Evolutionary conservation across 371 early-diverging fungal genomes (phyloP).

Genomic region (Cokeromyces recurvatus): DNA sequence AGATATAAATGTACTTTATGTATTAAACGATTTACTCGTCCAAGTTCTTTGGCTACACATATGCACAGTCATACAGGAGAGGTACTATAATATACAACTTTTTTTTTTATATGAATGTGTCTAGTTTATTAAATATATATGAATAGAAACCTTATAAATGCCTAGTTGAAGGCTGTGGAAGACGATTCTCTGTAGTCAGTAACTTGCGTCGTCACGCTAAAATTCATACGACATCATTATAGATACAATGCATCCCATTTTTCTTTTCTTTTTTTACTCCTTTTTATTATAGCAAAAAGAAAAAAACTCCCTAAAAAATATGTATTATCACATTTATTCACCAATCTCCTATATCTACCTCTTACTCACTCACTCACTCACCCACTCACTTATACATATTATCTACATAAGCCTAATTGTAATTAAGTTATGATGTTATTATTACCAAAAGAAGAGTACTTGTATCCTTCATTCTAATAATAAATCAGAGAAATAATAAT

Average conservation of each 20-base stretch:
- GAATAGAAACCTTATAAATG: slow-evolving; percentile 31
- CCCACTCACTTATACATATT: neutral
- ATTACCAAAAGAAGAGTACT: neutral
- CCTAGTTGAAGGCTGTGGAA: slow-evolving; percentile 22
- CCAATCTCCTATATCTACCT: too few species aligned
- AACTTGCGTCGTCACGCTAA: slow-evolving; percentile 31
- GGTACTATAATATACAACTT: slow-evolving; percentile 5
- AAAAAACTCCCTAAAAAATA: neutral
- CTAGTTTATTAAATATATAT: neutral
- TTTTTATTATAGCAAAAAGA: neutral
- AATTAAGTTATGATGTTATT: slow-evolving; percentile 3
- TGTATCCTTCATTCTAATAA: slow-evolving; percentile 3
- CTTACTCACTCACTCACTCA: too few species aligned
- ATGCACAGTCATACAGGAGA: slow-evolving; percentile 32
- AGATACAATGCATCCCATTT: slow-evolving; percentile 1
- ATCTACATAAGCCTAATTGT: slow-evolving; percentile 7
- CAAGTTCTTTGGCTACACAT: slow-evolving; percentile 28
- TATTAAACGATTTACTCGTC: slow-evolving; percentile 24
- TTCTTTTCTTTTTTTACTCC: neutral
- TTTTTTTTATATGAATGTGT: neutral
- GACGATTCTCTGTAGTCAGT: slow-evolving; percentile 28
- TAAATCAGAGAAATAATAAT: too few species aligned
- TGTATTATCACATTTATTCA: too few species aligned
- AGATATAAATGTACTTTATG: slow-evolving; percentile 28
- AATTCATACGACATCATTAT: slow-evolving; percentile 23